A percentile compares a stretch with the other conserved stretches of the same genome.
These are phyloP conservation scores for Borovskyia barvae DNA, from an alignment of 208 protist genomes.

Conservation along the genomic window DNA sequence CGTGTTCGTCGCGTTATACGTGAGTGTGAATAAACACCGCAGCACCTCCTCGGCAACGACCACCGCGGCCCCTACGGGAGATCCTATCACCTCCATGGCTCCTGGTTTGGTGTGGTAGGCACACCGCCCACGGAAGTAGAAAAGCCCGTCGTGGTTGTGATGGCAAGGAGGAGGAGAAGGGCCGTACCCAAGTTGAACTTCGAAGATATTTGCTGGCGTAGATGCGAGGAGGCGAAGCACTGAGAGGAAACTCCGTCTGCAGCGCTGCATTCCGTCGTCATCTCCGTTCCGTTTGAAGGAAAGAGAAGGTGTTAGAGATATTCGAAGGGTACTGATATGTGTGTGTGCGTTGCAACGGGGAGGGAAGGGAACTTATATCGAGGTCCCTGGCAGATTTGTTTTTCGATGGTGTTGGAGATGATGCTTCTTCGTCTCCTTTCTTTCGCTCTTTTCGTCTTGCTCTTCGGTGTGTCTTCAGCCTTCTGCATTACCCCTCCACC, in stretches of 20 bases:
- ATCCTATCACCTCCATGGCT: conserved; percentile 28
- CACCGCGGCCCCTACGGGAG: conserved; percentile 19
- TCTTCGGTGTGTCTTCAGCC: not conserved
- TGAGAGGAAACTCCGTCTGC: no score
- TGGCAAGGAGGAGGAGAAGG: no score
- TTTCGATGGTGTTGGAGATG: not conserved
- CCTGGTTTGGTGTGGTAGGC: conserved; percentile 3
- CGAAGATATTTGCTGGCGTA: no score
- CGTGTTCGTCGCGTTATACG: conserved; percentile 66
- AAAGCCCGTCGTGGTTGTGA: not conserved
- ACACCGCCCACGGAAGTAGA: not conserved
- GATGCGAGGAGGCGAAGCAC: no score
- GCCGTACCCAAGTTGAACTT: no score
- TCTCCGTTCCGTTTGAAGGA: no score
- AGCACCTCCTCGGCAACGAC: conserved; percentile 15
- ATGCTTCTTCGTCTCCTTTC: not conserved
- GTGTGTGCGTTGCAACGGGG: no score
- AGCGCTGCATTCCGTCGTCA: no score
- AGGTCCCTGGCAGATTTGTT: no score
- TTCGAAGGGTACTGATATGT: no score
- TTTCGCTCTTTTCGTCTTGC: not conserved
- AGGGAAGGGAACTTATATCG: no score
- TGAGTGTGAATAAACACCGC: conserved; percentile 30
- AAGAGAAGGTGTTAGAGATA: no score
- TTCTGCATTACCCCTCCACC: not conserved